Evolutionary conservation across 2,329 filamentous ascomycete genomes (phyloP).

Genomic region (Pyrenochaeta sp.): DNA sequence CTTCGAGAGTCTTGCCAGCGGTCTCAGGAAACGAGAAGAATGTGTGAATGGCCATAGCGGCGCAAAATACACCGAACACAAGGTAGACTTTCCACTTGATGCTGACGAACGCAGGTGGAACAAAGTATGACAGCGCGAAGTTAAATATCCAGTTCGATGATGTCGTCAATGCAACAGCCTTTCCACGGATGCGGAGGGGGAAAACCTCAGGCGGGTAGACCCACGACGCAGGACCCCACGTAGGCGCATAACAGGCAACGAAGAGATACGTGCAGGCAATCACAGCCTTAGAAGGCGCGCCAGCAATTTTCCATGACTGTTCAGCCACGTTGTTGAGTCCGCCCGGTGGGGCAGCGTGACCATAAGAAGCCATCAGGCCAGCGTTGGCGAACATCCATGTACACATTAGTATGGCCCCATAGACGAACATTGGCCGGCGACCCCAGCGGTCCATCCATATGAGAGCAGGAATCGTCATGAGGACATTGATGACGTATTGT

Average conservation of each 20-base stretch:
- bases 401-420: slow-evolving; percentile 71
- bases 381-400: slow-evolving; percentile 70
- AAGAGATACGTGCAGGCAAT: slow-evolving; percentile 77
- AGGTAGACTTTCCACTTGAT: slow-evolving; percentile 72
- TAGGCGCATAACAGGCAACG: slow-evolving; percentile 72
- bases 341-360: slow-evolving; percentile 52
- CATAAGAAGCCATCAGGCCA: slow-evolving; percentile 68
- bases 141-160: slow-evolving; percentile 69
- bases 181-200: slow-evolving; percentile 69
- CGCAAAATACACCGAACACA: slow-evolving; percentile 78
- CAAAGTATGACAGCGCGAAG: slow-evolving; percentile 64
- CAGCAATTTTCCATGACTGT: slow-evolving; percentile 52
- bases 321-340: slow-evolving; percentile 54
- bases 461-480: slow-evolving; percentile 79
- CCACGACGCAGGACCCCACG: slow-evolving; percentile 68
- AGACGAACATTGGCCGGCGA: slow-evolving; percentile 72
- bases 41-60: slow-evolving; percentile 73
- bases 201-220: slow-evolving; percentile 70
- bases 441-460: slow-evolving; percentile 80
- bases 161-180: slow-evolving; percentile 69
- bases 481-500: slow-evolving; percentile 80
- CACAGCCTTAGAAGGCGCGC: slow-evolving; percentile 58
- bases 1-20: slow-evolving; percentile 76
- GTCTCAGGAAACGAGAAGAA: slow-evolving; percentile 74
- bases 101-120: slow-evolving; percentile 66